Base-by-base conservation (phyloP, 805 yeast genomes). In the Saccharomycopsis schoenii region DNA sequence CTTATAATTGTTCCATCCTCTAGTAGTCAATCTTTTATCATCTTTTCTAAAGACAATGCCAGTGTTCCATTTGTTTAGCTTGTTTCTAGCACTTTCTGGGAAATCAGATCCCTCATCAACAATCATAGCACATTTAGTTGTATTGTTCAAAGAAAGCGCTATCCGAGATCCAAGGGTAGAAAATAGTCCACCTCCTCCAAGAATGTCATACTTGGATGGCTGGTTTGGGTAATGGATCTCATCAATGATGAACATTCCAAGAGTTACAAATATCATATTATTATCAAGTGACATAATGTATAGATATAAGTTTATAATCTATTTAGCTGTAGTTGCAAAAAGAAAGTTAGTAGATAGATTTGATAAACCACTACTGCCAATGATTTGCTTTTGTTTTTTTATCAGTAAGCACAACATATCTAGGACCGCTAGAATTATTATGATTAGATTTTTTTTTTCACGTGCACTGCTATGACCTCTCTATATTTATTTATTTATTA, bases 181-280 rank as follows among this genome's bases (percentile, higher is more conserved):
- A 70, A 80, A 92, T 0, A 93, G 82, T 0, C 96, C 97, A 1
- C 92, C 98, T 1, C 98, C 98, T 0, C 98, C 98, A 56, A 89
- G 76, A 8, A 92, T 77, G 69, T 88, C 71, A 64, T 67, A 70
- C 65, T 74, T 76, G 25, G 73, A 67, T 50, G 61, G 64, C 59
- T 71, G 66, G 58, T 71, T 69, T 0, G 82, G 78, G 67, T 82
- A 84, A 61, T 82, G 84, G 66, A 91, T 89, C 65, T 89, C 96
- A 71, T 92, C 98, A 17, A 92, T 80, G 67, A 93, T 90, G 73
- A 90, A 87, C 89, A 92, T 86, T 55, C 97, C 98, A 76, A 88
- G 76, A 1, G 96, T 80, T 21, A 86, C 78, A 68, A 89, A 80
- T 10, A 80, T 59, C 37, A 68, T 61, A 14, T 47, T 47, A 2